phyloP scores from a whole-genome alignment of 768 basidiomycete genomes.

The Tremella mesenterica region DNA sequence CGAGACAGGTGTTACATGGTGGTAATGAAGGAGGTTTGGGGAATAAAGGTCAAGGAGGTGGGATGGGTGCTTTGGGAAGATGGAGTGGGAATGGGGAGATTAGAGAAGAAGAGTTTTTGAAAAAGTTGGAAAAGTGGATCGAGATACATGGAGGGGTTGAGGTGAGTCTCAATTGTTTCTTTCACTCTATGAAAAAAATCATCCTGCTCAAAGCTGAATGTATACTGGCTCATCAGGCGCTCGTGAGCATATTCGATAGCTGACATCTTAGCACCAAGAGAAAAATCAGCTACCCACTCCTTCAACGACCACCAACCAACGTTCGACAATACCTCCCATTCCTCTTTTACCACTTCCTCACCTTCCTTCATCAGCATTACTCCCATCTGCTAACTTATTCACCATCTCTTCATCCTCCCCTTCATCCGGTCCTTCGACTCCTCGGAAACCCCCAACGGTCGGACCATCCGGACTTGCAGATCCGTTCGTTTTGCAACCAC shows the following conservation, averaged over 20 bases:
- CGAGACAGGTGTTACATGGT: slow-evolving; percentile 32
- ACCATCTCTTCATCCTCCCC: slow-evolving; percentile 4
- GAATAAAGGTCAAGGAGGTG: slow-evolving; percentile 39
- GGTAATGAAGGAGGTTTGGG: slow-evolving; percentile 34
- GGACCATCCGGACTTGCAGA: slow-evolving; percentile 22
- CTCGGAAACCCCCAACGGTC: slow-evolving; percentile 8
- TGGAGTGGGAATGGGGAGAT: slow-evolving; percentile 38
- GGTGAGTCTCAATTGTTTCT: slow-evolving; percentile 11
- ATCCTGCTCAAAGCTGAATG: too few species aligned
- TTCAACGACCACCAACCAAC: slow-evolving; percentile 11
- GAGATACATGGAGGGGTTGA: slow-evolving; percentile 35
- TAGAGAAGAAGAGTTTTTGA: slow-evolving; percentile 28
- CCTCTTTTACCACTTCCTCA: slow-evolving; percentile 32
- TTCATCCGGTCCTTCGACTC: slow-evolving; percentile 5
- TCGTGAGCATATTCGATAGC: too few species aligned
- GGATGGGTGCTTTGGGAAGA: slow-evolving; percentile 35
- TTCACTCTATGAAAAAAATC: background rate
- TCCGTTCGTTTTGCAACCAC: slow-evolving; percentile 22
- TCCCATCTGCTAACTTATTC: slow-evolving; percentile 26
- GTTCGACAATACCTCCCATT: slow-evolving; percentile 32
- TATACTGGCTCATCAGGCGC: background rate
- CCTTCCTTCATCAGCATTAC: slow-evolving; percentile 25
- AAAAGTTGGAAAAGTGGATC: slow-evolving; percentile 36
- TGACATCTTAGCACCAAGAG: background rate
- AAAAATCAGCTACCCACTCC: slow-evolving; percentile 25